Evolutionary conservation across 1,284 basidiomycete species (phyloP).

Genomic region (Pseudozyma sp.): DNA sequence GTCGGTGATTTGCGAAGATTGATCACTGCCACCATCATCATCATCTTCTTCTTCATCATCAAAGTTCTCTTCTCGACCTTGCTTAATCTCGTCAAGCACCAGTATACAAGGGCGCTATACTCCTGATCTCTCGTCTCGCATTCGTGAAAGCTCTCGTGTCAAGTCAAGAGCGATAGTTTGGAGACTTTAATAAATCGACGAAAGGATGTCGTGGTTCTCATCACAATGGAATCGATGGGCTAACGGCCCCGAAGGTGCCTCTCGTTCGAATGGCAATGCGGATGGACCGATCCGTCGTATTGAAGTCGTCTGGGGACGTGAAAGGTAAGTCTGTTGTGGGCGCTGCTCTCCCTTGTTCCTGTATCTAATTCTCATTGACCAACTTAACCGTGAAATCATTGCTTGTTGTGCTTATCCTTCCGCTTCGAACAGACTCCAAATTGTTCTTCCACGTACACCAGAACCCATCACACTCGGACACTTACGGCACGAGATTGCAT

Average conservation of each 20-base stretch:
- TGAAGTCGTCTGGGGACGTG: slow-evolving; percentile 61
- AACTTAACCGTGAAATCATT: background rate
- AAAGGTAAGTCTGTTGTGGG: slow-evolving; percentile 43
- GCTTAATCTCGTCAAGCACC: background rate
- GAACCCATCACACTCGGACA: slow-evolving; percentile 52
- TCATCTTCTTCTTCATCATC: background rate
- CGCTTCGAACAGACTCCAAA: slow-evolving; percentile 40
- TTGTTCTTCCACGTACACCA: slow-evolving; percentile 40
- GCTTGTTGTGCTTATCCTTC: background rate
- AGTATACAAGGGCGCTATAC: no score
- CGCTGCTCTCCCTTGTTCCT: background rate
- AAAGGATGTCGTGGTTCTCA: slow-evolving; percentile 67
- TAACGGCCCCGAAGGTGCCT: slow-evolving; percentile 12
- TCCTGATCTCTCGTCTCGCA: background rate
- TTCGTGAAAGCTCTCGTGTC: background rate
- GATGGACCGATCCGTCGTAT: slow-evolving; percentile 45
- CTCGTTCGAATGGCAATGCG: slow-evolving; percentile 7
- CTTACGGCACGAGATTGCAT: slow-evolving; percentile 58
- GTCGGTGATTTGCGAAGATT: slow-evolving; percentile 9
- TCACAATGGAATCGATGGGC: slow-evolving; percentile 64
- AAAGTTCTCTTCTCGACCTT: background rate
- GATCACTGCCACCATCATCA: slow-evolving; percentile 2
- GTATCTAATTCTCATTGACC: background rate
- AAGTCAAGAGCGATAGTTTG: background rate
- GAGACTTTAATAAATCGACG: background rate